Evolutionary conservation across 305 asterid species (phyloP).

Genomic region (Fraxinus albicans): DNA sequence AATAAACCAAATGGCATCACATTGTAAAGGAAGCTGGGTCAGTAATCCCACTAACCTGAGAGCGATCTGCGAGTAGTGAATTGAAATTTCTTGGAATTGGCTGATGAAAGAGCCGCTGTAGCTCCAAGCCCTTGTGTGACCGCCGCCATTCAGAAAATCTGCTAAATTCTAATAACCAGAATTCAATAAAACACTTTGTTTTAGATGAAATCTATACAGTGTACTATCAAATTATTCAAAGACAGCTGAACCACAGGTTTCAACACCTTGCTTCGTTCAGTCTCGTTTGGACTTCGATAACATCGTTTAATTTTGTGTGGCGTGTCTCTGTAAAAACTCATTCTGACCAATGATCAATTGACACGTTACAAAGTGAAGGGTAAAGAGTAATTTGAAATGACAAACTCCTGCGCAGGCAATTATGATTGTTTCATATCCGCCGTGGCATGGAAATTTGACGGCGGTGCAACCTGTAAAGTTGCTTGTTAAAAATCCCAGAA

Average conservation of each 20-base stretch:
- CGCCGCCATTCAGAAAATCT: constrained; percentile 34
- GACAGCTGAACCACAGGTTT: constrained; percentile 34
- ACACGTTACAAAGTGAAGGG: constrained; percentile 13
- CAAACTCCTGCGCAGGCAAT: background rate
- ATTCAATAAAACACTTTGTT: constrained; percentile 1
- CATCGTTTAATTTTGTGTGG: constrained; percentile 12
- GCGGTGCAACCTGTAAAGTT: background rate
- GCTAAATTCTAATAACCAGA: background rate
- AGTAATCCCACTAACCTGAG: constrained; percentile 31
- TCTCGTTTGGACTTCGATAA: constrained; percentile 9
- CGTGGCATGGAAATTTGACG: background rate
- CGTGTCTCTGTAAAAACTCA: background rate
- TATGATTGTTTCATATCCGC: background rate
- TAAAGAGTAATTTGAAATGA: background rate
- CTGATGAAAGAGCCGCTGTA: constrained; percentile 39
- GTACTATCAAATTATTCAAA: background rate
- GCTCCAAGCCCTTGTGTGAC: constrained; percentile 52
- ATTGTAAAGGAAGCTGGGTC: background rate
- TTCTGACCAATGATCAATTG: background rate
- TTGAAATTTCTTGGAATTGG: constrained; percentile 32
- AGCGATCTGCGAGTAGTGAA: constrained; percentile 34
- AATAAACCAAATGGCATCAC: background rate
- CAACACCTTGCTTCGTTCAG: background rate
- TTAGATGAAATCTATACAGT: constrained; percentile 2
- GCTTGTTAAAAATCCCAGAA: background rate